Base-by-base conservation (phyloP, 2,329 filamentous ascomycete species). In the Fusarium illudens region DNA sequence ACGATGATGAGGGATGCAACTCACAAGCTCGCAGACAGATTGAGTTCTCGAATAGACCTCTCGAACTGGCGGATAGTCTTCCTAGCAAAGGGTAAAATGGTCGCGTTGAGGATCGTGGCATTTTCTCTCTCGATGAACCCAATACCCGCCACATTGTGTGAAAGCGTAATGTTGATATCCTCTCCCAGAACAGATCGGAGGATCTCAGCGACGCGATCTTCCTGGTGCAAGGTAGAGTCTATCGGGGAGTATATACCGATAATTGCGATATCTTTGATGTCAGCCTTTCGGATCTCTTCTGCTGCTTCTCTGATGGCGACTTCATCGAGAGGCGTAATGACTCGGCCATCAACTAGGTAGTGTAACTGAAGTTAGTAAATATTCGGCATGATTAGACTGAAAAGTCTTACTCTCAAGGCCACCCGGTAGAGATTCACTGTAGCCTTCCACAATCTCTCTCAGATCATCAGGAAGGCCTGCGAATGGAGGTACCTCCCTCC, bases 91-190 rank as follows among this genome's bases (percentile, higher is more conserved):
- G 79, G 73, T 20, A 89, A 76, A 33, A 90, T 87, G 3, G 86
- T 83, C 0, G 87, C 87, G 66, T 90, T 90, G 12, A 90, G 76
- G n/a, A 90, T 87, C 1, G 86, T 84, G 0, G 87, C 87, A 69
- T 90, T 90, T 73, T 90, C 88, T 13, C 88, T 80, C 75, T 89
- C 87, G 12, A 88, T 75, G 56, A 87, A 86, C 48, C 78, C 84
- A 4, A 84, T 73, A 66, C 81, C 55, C 11, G 60, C 55, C 8
- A 62, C 60, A 1, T 50, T 50, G 27, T 62, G 55, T 4, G 60
- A 59, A 10, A 59, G 55, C 0, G 55, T 62, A 10, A 59, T 17
- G 32, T 62, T 55, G 22, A 50, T 19, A 0, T 30, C 49, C 1
- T 59, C 27, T 20, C 48, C 55, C 1, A 62, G 13, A 2, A 36